phyloP scores from a whole-genome alignment of 2,329 filamentous ascomycete genomes.

The Aspergillus vadensis region DNA sequence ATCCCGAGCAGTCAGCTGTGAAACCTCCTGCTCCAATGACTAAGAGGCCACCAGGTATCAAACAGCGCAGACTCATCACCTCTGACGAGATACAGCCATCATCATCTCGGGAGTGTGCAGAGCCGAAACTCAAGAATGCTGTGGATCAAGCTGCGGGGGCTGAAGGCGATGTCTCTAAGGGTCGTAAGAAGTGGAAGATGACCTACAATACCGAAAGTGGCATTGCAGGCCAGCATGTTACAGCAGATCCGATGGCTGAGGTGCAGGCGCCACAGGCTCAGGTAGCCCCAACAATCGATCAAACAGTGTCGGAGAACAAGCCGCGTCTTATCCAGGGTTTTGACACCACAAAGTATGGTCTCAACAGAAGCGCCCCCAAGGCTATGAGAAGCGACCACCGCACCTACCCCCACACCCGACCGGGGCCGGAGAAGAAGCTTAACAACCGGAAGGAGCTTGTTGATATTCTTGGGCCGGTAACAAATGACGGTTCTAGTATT shows the following conservation, averaged over 20 bases:
- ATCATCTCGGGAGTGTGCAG: background rate
- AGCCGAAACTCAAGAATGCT: background rate
- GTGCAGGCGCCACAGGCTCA: background rate
- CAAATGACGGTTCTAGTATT: background rate
- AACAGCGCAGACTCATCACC: constrained; percentile 18
- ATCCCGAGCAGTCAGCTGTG: background rate
- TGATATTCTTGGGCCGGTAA: constrained; percentile 14
- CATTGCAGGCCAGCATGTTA: background rate
- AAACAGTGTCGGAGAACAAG: constrained; percentile 5
- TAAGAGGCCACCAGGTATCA: constrained; percentile 24
- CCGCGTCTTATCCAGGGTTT: constrained; percentile 11
- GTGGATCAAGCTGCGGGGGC: background rate
- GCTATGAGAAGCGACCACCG: background rate
- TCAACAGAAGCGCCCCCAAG: constrained; percentile 1
- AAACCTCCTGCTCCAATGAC: background rate
- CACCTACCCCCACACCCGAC: background rate
- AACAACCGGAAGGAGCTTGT: constrained; percentile 14
- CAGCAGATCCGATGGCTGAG: background rate
- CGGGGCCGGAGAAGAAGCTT: background rate
- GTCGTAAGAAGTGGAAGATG: constrained; percentile 25
- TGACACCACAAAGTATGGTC: constrained; percentile 22
- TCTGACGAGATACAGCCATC: background rate
- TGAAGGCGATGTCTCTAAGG: constrained; percentile 6
- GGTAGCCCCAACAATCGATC: background rate
- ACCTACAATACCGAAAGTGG: constrained; percentile 10